Percentiles rank a stretch among this genome's conserved stretches.
Evolutionary conservation across 345 rosid species (phyloP).

Genomic region (Euclidium syriacum): DNA sequence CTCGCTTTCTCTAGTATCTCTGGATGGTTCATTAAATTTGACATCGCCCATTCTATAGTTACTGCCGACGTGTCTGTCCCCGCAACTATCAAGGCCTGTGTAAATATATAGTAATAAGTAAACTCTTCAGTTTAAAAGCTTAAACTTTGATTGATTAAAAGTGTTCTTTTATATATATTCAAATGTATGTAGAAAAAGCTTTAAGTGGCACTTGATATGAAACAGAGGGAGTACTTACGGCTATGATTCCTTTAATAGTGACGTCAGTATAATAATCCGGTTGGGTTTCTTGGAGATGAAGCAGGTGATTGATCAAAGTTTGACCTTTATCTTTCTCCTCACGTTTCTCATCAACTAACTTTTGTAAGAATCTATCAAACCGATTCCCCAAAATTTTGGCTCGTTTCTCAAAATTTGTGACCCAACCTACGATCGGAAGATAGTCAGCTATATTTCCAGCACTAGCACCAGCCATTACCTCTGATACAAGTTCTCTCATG

Average conservation of each 20-base stretch:
- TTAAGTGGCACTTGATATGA: no score
- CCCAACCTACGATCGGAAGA: conserved; percentile 39
- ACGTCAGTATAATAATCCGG: conserved; percentile 45
- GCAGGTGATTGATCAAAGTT: conserved; percentile 48
- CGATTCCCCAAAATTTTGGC: conserved; percentile 9
- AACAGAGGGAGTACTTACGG: no score
- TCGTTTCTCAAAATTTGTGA: conserved; percentile 29
- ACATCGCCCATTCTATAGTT: conserved; percentile 49
- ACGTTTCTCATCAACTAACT: conserved; percentile 44
- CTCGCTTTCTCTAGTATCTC: conserved; percentile 34
- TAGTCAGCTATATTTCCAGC: conserved; percentile 39
- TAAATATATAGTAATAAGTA: background rate
- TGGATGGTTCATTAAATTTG: conserved; percentile 40
- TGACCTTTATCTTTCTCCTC: conserved; percentile 11
- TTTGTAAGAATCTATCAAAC: conserved; percentile 41
- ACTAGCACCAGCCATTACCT: conserved; percentile 19
- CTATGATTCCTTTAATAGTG: conserved; percentile 44
- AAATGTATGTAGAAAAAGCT: no score
- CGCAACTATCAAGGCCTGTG: conserved; percentile 33
- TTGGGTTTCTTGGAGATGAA: conserved; percentile 41
- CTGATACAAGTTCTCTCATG: conserved; percentile 37
- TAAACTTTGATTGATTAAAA: no score
- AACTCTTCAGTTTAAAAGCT: no score
- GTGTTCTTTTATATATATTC: no score
- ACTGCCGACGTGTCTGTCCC: conserved; percentile 43